Evolutionary conservation across 768 basidiomycete species (phyloP).

Genomic region (Wakefieldia striispora): DNA sequence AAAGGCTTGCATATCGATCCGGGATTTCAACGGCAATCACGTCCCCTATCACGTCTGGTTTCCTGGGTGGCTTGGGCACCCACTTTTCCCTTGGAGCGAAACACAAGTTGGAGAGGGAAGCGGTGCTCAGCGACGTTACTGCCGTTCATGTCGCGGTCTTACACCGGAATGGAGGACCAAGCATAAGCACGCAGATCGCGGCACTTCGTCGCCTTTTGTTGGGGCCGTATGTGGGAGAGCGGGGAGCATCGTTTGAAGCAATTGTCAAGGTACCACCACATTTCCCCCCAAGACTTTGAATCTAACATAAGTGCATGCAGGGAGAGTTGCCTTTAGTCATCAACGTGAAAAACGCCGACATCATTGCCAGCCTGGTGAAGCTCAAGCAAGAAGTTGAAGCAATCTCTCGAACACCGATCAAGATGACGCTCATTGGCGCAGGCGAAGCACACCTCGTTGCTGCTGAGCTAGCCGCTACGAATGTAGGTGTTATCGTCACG

Average conservation of each 20-base stretch:
- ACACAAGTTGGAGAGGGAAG: constrained; percentile 57
- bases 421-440: constrained; percentile 58
- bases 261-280: constrained; percentile 33
- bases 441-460: constrained; percentile 52
- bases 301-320: constrained; percentile 28
- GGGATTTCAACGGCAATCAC: constrained; percentile 73
- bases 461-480: constrained; percentile 47
- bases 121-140: constrained; percentile 61
- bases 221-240: constrained; percentile 23
- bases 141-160: constrained; percentile 61
- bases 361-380: constrained; percentile 64
- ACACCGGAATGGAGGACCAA: constrained; percentile 30
- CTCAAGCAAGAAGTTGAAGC: constrained; percentile 57
- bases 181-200: constrained; percentile 65
- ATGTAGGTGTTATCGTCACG: constrained; percentile 68
- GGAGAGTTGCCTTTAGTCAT: constrained; percentile 65
- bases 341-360: constrained; percentile 66
- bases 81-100: constrained; percentile 58
- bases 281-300: neutral
- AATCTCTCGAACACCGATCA: constrained; percentile 24
- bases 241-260: constrained; percentile 32
- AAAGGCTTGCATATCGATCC: constrained; percentile 66
- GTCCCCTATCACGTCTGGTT: constrained; percentile 53
- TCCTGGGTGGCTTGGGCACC: constrained; percentile 62
- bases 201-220: constrained; percentile 49